These are phyloP conservation scores for Phanerodontia chrysosporium DNA, from an alignment of 768 basidiomycete species.

Conservation along the genomic window DNA sequence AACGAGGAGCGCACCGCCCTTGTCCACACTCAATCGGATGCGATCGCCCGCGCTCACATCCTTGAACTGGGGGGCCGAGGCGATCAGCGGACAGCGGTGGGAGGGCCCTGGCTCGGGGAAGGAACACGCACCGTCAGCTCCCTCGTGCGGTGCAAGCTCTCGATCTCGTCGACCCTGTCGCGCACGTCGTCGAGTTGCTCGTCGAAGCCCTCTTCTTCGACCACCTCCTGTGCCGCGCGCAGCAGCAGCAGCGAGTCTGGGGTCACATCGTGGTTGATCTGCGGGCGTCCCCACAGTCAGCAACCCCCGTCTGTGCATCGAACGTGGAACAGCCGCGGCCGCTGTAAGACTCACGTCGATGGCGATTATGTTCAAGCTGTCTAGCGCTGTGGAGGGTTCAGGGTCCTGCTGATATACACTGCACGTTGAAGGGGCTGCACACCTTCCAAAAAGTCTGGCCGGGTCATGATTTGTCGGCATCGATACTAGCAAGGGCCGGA, in stretches of 20 bases:
- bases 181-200: conserved; percentile 71
- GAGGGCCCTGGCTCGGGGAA: neutral
- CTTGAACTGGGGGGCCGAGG: conserved; percentile 34
- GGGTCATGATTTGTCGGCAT: conserved; percentile 79
- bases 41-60: conserved; percentile 33
- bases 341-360: conserved; percentile 57
- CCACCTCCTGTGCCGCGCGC: conserved; percentile 66
- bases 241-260: conserved; percentile 79
- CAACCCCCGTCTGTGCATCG: conserved; percentile 7
- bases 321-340: neutral
- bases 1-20: conserved; percentile 40
- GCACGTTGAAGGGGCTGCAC: conserved; percentile 16
- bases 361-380: conserved; percentile 66
- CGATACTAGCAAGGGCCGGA: conserved; percentile 42
- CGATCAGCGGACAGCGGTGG: neutral
- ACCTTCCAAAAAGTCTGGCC: conserved; percentile 81
- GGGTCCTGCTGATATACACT: neutral
- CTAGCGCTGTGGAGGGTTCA: conserved; percentile 42
- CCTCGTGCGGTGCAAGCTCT: conserved; percentile 74
- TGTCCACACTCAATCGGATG: conserved; percentile 53
- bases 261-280: conserved; percentile 72
- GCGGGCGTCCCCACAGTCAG: conserved; percentile 6
- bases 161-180: conserved; percentile 81
- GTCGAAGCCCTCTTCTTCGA: conserved; percentile 73
- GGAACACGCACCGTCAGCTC: conserved; percentile 59